Base-by-base conservation (phyloP, 2,329 filamentous ascomycete species). In the Penicillium hordei region DNA sequence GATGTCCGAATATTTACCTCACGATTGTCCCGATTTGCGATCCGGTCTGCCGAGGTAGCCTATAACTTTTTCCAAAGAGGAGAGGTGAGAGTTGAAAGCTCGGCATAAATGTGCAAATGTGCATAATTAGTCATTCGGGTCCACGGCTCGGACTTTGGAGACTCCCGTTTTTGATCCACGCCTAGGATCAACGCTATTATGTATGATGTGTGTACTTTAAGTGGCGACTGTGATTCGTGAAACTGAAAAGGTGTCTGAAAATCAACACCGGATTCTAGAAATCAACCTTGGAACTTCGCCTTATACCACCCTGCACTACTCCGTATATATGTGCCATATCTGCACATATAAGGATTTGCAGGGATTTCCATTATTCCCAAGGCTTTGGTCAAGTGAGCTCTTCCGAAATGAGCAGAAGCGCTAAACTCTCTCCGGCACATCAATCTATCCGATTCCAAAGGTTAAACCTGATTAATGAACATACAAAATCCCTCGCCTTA, bases 71-170 rank as follows among this genome's bases (percentile, higher is more conserved):
- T n/a, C 29, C 19, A 39, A 38, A n/a, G n/a, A n/a, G n/a, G 21
- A 33, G 42, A 44, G 42, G 42, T 44, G 42, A 27, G 27, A 27
- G 15, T 10, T 33, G 33, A 27, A 15, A 21, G 13, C 5, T 44
- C 10, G 1, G 19, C 55, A 57, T 53, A 48, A 33, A 13, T 33
- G 1, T 33, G 31, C 12, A 31, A 57, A 38, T 23, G 1, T 36
- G 34, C 57, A 63, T 54, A 55, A 55, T 63, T 61, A 62, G 52
- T 63, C 61, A 48, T 33, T 34, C 23, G 5, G 23, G 3, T 27
- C 23, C 19, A 25, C 17, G 34, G 15, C 17, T 19, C 34, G 4
- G 17, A 7, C 7, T n/a, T 4, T 17, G 36, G 17, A 17, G 34
- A n/a, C 6, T 42, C 13, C 39, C 13, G 39, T 25, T 8, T 13